These are phyloP conservation scores for Acanthamoeba sp. DNA, from an alignment of 208 protist species.

Conservation along the genomic window DNA sequence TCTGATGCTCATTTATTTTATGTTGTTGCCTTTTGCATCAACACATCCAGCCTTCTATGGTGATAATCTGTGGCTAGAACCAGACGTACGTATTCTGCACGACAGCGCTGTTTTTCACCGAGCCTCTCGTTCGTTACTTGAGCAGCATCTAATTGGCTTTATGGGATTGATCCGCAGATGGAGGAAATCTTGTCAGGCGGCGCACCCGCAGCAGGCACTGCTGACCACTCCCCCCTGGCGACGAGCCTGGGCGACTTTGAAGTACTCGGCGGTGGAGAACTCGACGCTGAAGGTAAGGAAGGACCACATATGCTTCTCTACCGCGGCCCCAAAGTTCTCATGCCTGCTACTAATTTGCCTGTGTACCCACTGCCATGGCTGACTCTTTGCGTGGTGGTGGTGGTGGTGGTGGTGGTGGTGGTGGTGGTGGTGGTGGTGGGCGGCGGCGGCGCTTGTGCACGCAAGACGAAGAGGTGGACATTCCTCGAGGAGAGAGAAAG, in stretches of 20 bases:
- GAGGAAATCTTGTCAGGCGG: conserved; percentile 1
- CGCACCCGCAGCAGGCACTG: neutral
- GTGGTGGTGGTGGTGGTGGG: too few species aligned
- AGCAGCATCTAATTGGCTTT: too few species aligned
- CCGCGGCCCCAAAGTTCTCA: neutral
- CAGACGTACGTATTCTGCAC: neutral
- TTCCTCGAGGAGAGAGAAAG: neutral
- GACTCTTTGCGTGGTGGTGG: too few species aligned
- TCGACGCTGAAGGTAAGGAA: neutral
- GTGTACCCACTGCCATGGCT: too few species aligned
- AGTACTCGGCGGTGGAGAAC: neutral
- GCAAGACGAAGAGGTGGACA: conserved; percentile 34
- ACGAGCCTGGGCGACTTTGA: conserved; percentile 60
- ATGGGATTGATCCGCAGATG: neutral
- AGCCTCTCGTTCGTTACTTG: too few species aligned
- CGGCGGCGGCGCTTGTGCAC: too few species aligned
- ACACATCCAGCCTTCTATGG: conserved; percentile 53
- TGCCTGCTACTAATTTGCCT: too few species aligned
- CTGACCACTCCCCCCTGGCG: neutral
- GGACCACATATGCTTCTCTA: neutral
- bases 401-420: too few species aligned
- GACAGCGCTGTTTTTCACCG: neutral
- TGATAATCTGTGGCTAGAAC: neutral
- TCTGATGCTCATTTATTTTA: neutral
- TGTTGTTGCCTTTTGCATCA: neutral